These are phyloP conservation scores for Hypoxylon rubiginosum DNA, from an alignment of 2,329 filamentous ascomycete genomes.

Conservation along the genomic window DNA sequence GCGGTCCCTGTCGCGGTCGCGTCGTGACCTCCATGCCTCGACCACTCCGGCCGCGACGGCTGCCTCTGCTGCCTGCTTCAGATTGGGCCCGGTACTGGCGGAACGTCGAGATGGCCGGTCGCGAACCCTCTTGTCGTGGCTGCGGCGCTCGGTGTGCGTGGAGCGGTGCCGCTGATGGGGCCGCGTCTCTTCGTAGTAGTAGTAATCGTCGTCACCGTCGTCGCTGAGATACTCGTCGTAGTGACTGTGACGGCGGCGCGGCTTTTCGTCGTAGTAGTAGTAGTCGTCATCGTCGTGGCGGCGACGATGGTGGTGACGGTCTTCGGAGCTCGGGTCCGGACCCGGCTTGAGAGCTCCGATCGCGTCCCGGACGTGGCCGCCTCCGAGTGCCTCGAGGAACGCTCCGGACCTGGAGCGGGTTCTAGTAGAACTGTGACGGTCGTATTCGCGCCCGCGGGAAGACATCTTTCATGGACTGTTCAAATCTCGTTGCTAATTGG, in stretches of 20 bases:
- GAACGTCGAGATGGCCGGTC: not conserved
- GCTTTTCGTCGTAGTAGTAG: not conserved
- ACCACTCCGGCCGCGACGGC: conserved; percentile 44
- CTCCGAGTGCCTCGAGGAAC: conserved; percentile 6
- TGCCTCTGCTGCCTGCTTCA: conserved; percentile 45
- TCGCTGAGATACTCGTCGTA: not conserved
- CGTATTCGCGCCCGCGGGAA: conserved; percentile 14
- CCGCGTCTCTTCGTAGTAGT: conserved; percentile 4
- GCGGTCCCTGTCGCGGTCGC: conserved; percentile 33
- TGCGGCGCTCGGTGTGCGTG: not conserved
- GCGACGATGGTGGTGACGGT: not conserved
- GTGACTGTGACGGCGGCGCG: conserved; percentile 6
- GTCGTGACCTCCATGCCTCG: conserved; percentile 45
- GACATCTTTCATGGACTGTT: not conserved
- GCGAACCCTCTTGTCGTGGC: not conserved
- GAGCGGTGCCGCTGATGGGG: not conserved
- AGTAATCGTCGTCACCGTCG: not conserved
- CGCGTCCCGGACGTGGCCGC: conserved; percentile 6
- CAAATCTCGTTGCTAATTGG: not conserved
- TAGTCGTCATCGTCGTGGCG: not conserved
- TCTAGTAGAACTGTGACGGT: not conserved
- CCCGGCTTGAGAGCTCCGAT: conserved; percentile 10
- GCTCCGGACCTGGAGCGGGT: conserved; percentile 2
- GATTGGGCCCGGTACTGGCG: conserved; percentile 19
- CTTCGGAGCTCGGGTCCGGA: not conserved